Conservation (phyloP, 208 protist species). For the Vickermania spadyakhi region DNA sequence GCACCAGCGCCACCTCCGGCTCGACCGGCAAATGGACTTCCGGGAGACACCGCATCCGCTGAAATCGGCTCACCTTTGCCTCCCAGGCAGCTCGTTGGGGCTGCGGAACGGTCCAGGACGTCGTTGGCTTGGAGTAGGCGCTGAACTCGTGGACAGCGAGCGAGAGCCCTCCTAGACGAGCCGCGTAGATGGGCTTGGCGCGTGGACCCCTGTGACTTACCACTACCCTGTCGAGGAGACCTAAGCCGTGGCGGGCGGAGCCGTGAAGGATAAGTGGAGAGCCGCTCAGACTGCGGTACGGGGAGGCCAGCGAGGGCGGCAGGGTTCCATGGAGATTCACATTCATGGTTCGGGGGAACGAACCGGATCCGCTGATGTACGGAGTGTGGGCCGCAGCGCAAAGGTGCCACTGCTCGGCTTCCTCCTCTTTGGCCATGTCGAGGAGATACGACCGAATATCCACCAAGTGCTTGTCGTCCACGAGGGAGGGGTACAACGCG, state of each 20-base stretch:
- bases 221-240: slow-evolving; percentile 63
- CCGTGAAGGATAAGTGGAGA: slow-evolving; percentile 8
- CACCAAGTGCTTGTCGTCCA: slow-evolving; percentile 71
- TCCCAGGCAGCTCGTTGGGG: neutral
- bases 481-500: slow-evolving; percentile 68
- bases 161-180: slow-evolving; percentile 57
- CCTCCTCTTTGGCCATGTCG: slow-evolving; percentile 62
- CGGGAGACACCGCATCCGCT: neutral
- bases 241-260: slow-evolving; percentile 44
- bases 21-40: neutral
- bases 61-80: neutral
- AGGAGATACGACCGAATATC: slow-evolving; percentile 63
- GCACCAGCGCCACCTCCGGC: neutral
- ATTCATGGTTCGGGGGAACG: slow-evolving; percentile 14
- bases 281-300: neutral
- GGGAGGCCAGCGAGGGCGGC: slow-evolving; percentile 1
- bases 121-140: slow-evolving; percentile 37
- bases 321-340: slow-evolving; percentile 18
- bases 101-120: slow-evolving; percentile 27
- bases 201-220: slow-evolving; percentile 36
- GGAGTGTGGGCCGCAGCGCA: neutral
- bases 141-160: slow-evolving; percentile 73
- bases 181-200: slow-evolving; percentile 43
- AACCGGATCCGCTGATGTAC: neutral
- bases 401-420: slow-evolving; percentile 3